A percentile compares a stretch with the other conserved stretches of the same genome.
Conservation (phyloP, 1,284 basidiomycete species). For the Puccinia hordei region DNA sequence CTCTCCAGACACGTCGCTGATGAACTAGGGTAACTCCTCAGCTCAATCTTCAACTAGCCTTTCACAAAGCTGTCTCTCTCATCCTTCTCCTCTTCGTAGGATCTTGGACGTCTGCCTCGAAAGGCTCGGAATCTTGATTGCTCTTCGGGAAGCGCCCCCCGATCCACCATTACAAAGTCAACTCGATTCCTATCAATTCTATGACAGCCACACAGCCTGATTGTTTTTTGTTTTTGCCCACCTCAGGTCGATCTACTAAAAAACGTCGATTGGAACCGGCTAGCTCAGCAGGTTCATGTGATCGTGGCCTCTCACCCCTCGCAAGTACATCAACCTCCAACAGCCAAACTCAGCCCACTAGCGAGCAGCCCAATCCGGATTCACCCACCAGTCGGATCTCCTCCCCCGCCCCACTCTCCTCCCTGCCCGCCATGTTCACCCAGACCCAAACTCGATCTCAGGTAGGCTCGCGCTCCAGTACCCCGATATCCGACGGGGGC, state of each 20-base stretch:
- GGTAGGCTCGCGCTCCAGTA: slow-evolving; percentile 36
- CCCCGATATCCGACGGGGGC: slow-evolving; percentile 21
- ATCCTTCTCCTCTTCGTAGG: background rate
- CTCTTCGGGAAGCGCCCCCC: slow-evolving; percentile 42
- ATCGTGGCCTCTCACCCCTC: slow-evolving; percentile 22
- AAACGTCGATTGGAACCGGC: slow-evolving; percentile 44
- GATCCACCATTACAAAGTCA: slow-evolving; percentile 38
- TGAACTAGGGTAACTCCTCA: slow-evolving; percentile 27
- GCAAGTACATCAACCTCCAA: slow-evolving; percentile 19
- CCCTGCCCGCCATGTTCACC: slow-evolving; percentile 37
- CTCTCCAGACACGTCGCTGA: slow-evolving; percentile 14
- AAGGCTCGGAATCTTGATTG: slow-evolving; percentile 45
- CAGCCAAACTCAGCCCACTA: background rate
- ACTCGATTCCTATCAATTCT: background rate
- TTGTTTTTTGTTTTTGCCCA: background rate
- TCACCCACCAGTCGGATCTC: slow-evolving; percentile 51
- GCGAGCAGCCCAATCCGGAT: background rate
- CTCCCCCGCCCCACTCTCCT: slow-evolving; percentile 52
- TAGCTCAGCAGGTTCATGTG: slow-evolving; percentile 22
- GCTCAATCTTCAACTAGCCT: background rate
- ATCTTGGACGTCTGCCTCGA: slow-evolving; percentile 44
- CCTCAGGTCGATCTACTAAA: slow-evolving; percentile 33
- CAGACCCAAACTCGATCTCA: slow-evolving; percentile 45
- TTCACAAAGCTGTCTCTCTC: slow-evolving; percentile 25
- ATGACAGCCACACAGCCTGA: too few species aligned